Evolutionary conservation across 2,329 filamentous ascomycete species (phyloP), one percentile per base, ranked within the genome.

Genomic region (Tolypocladium cylindrosporum): DNA sequence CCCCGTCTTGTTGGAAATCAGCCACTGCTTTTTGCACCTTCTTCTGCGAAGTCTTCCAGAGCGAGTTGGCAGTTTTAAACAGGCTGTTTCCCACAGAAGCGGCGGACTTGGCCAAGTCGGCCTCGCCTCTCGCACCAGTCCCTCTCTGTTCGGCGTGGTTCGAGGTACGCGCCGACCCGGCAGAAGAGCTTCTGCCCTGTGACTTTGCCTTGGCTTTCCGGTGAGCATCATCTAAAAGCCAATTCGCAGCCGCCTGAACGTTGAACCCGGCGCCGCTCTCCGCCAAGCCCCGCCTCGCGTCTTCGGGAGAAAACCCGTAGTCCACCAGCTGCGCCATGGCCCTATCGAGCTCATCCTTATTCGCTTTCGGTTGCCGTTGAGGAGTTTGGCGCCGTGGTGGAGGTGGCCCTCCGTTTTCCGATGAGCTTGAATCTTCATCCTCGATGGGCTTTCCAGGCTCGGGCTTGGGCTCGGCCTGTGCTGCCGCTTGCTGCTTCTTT

Each of bases 41-140:
- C 73, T 96, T 99, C 68, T 92, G 90, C 0, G 93, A 87, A 3
- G 89, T 90, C 70, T 96, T 99, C 94, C 94, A 99, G 0, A 97
- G 75, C 1, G 90, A 93, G 64, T 95, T 96, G 2, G 94, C 94
- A 3, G 92, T 94, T 71, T 99, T 99, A 71, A 97, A 86, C 14
- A 99, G 74, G 61, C 82, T 95, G 51, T 77, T 90, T 0, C 94
- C 90, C 67, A 97, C 80, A 40, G 92, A 88, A 7, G 90, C 85
- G 2, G 93, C 93, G 50, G 88, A 82, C 67, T 93, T 91, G 19
- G 90, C 79, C 58, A 96, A 79, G 65, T 97, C 93, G 56, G 79
- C 85, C 1, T 91, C 89, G 9, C 71, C 64, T 50, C 74, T 74
- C 11, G 77, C 78, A 4, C 82, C 82, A 1, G 85, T 84, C 59